phyloP scores from a whole-genome alignment of 1,139 yeast species.

The Kodamaea ohmeri region DNA sequence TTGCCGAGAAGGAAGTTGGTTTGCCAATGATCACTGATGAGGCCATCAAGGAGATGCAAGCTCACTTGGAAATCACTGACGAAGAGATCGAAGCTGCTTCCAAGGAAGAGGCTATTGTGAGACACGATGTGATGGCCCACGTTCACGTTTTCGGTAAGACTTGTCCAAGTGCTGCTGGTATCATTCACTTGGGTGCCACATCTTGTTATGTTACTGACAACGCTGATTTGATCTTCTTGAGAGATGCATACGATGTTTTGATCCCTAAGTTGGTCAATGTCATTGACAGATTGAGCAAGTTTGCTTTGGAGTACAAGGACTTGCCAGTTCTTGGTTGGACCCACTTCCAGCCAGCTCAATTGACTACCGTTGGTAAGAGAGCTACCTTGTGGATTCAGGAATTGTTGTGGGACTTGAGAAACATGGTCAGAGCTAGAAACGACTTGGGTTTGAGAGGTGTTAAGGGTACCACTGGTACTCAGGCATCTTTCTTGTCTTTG shows the following conservation, averaged over 20 bases:
- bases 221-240: slow-evolving; percentile 92
- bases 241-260: slow-evolving; percentile 91
- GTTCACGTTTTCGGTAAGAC: slow-evolving; percentile 92
- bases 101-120: slow-evolving; percentile 92
- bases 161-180: slow-evolving; percentile 96
- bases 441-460: slow-evolving; percentile 97
- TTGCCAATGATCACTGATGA: slow-evolving; percentile 80
- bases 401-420: slow-evolving; percentile 95
- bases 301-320: slow-evolving; percentile 90
- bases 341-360: slow-evolving; percentile 99
- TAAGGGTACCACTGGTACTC: slow-evolving; percentile 99
- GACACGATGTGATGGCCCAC: slow-evolving; percentile 99
- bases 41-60: slow-evolving; percentile 82
- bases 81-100: slow-evolving; percentile 88
- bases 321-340: slow-evolving; percentile 99
- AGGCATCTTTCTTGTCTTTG: slow-evolving; percentile 89
- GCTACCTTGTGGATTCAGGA: slow-evolving; percentile 98
- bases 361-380: slow-evolving; percentile 97
- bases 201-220: slow-evolving; percentile 97
- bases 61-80: slow-evolving; percentile 79
- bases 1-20: slow-evolving; percentile 92
- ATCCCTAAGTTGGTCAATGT: slow-evolving; percentile 96
- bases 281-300: slow-evolving; percentile 81
- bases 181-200: slow-evolving; percentile 97
- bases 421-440: slow-evolving; percentile 92